A percentile compares a stretch with the other conserved stretches of the same genome.
These are phyloP conservation scores for Lasiosphaeris hirsuta DNA, from an alignment of 495 filamentous ascomycete genomes.

Conservation along the genomic window DNA sequence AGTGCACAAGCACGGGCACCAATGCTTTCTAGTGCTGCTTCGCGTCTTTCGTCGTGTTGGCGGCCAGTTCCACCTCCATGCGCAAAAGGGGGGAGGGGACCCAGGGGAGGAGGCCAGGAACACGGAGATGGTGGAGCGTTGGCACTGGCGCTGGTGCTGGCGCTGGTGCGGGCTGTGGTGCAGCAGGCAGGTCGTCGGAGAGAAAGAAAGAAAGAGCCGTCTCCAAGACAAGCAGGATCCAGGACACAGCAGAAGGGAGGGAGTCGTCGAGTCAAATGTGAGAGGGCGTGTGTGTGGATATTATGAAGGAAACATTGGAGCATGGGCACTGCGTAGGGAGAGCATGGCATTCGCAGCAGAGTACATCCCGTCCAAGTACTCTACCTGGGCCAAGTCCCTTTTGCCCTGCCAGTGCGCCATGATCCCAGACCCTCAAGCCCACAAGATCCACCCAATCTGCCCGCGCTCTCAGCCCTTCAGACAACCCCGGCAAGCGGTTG, in stretches of 20 bases:
- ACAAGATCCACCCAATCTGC: conserved; percentile 13
- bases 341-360: conserved; percentile 2
- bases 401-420: not conserved
- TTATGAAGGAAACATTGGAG: not conserved
- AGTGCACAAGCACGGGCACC: not conserved
- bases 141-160: not conserved
- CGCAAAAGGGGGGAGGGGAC: not conserved
- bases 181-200: not conserved
- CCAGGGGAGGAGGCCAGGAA: no score
- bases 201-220: not conserved
- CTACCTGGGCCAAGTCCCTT: not conserved
- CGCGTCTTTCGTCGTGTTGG: not conserved
- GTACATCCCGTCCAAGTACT: conserved; percentile 8
- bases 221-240: not conserved
- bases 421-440: not conserved
- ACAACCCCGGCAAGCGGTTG: not conserved
- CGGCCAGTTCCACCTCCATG: conserved; percentile 6
- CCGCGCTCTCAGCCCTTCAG: conserved; percentile 12
- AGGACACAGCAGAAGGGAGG: conserved; percentile 2
- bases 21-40: not conserved
- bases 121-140: not conserved
- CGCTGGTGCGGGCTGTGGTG: not conserved
- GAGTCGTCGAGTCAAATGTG: conserved; percentile 7
- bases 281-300: conserved; percentile 2
- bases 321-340: no score